Base-by-base conservation (phyloP, 1,139 yeast species). In the Nakaseomyces glabratus region DNA sequence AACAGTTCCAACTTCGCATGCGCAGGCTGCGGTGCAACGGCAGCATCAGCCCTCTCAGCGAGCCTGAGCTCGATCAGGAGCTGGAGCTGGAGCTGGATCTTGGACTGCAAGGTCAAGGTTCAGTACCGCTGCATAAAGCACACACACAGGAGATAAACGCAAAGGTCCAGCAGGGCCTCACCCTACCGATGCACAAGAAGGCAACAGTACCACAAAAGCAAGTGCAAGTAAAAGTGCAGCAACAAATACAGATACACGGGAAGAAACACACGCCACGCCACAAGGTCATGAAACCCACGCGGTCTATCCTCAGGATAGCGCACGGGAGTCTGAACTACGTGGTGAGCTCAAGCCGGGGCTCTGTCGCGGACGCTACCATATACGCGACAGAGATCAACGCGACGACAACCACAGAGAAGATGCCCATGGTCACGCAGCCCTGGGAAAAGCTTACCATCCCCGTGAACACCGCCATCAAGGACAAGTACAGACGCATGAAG, bases 321-420 rank as follows among this genome's bases (percentile, higher is more conserved):
- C 46, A 52, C 20, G 55, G 56, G 45, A 35, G 66, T 46, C 45
- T 69, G 20, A 76, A 76, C 36, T 67, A 70, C 46, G 58, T 78
- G 28, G 85, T 80, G 24, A 80, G 77, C 43, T 71, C 86, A 2
- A 73, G 78, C 52, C 75, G 77, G 17, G 86, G 86, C 0, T 65
- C 66, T 36, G 49, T 76, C 14, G 71, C 69, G 43, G 88, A 80
- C 50, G 88, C 88, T 6, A 79, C 88, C 4, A 73, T 71, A 44
- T 79, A 73, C 55, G 90, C 85, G 2, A 80, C 88, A 1, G 88
- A 79, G 52, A 65, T 80, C 33, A 80, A 80, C 51, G 70, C 84
- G 0, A 38, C 39, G 10, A 36, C 36, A 15, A 72, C 73, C 42
- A 67, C 77, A 41, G 73, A 69, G 41, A 82, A 80, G 7, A 69